Evolutionary conservation across 345 rosid species (phyloP).

Genomic region (Microthlaspi erraticum): DNA sequence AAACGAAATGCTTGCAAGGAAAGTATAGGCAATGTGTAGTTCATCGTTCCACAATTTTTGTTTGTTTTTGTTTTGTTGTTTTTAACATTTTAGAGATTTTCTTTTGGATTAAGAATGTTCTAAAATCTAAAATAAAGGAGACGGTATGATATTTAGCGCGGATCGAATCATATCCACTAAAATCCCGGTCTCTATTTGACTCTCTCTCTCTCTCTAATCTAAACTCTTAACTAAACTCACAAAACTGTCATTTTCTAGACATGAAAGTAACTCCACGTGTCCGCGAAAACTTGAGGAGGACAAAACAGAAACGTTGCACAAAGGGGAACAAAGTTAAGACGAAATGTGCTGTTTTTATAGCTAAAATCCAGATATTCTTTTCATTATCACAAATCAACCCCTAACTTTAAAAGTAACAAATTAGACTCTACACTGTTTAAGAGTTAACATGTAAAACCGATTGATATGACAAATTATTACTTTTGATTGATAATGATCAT

Average conservation of each 20-base stretch:
- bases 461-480: not conserved
- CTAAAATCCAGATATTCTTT: conserved; percentile 6
- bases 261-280: conserved; percentile 22
- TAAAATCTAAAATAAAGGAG: not conserved
- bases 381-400: conserved; percentile 16
- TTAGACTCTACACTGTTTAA: not conserved
- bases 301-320: conserved; percentile 34
- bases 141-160: not conserved
- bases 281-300: conserved; percentile 26
- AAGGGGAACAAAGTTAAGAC: conserved; percentile 28
- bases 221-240: not conserved
- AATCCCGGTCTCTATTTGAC: not conserved
- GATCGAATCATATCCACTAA: conserved; percentile 11
- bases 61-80: not conserved
- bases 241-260: not conserved
- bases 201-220: not conserved
- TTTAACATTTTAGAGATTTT: not conserved
- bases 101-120: conserved; percentile 7
- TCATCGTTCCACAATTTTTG: not conserved
- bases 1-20: too few relatives aligned
- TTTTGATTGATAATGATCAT: not conserved
- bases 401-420: conserved; percentile 6
- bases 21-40: too few relatives aligned
- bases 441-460: not conserved
- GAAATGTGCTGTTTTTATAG: not conserved